These are phyloP conservation scores for Metarhizium sp. DNA, from an alignment of 2,329 filamentous ascomycete genomes.

Conservation along the genomic window DNA sequence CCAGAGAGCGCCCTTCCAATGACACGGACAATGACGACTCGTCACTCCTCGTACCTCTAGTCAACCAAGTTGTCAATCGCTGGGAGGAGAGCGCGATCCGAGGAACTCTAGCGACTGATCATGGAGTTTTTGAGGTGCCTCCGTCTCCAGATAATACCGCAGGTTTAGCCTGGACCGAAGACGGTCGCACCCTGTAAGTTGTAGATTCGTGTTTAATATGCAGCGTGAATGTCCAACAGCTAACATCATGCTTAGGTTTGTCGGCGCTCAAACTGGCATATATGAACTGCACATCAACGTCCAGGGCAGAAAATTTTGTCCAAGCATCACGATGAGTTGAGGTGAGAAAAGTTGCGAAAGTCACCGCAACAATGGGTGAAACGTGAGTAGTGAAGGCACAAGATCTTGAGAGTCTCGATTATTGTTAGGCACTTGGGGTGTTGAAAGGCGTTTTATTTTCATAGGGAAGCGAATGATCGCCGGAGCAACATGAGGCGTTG, in stretches of 20 bases:
- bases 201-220: not conserved
- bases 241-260: constrained; percentile 30
- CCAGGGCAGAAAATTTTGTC: constrained; percentile 48
- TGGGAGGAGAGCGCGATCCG: constrained; percentile 29
- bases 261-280: constrained; percentile 62
- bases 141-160: constrained; percentile 49
- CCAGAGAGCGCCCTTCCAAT: constrained; percentile 19
- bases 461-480: not conserved
- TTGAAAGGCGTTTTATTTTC: not conserved
- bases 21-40: constrained; percentile 26
- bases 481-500: constrained; percentile 2
- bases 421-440: not conserved
- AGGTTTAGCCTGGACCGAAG: constrained; percentile 52
- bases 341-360: not conserved
- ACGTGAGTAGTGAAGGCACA: not conserved
- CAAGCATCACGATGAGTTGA: constrained; percentile 45
- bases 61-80: constrained; percentile 26
- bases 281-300: constrained; percentile 64
- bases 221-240: not conserved
- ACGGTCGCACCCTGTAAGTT: constrained; percentile 50
- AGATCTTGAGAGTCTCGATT: not conserved
- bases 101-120: constrained; percentile 23
- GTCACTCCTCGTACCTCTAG: constrained; percentile 25
- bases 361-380: not conserved
- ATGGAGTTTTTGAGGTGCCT: constrained; percentile 31